Base-by-base conservation (phyloP, 129 eudicot genomes). In the Saussurea involucrata region DNA sequence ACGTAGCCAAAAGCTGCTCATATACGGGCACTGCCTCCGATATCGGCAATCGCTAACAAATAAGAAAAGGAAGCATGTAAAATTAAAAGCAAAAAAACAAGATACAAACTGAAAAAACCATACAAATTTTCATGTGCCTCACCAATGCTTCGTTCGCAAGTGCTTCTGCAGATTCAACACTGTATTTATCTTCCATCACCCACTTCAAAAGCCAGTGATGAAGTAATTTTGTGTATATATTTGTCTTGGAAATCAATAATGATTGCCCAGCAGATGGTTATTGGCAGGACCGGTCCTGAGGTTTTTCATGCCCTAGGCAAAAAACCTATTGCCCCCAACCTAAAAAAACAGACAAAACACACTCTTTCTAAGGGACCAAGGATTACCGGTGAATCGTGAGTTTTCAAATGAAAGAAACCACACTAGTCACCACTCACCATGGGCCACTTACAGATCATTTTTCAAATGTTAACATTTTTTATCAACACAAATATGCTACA, bases 111-210 rank as follows among this genome's bases (percentile, higher is more conserved):
- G 44, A 55, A 81, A 44, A 58, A 49, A 33, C 1, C 18, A 13
- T 70, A 27, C 22, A 66, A 68, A 68, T 13, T 6, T 22, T 27
- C 42, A 76, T 25, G 61, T 29, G 58, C 22, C 78, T 69, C 79
- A 95, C 99, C 92, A 78, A 66, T 73, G 99, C 99, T 77, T 92
- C 95, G 73, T 85, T 88, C 3, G 97, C 92, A 75, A 95, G 90
- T 60, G 81, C 72, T 81, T 92, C 99, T 25, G 99, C 97, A 73
- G 95, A 94, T 87, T 92, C 96, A 53, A 92, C 90, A 65, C 88
- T 88, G 86, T 88, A 90, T 69, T 90, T 90, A 61, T 88, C 91
- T 22, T 83, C 84, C 88, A 81, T 82, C 5, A 24, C 21, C n/a
- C 69, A n/a, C 12, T 20, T 46, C 36, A 24, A 70, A 37, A 72